phyloP scores from a whole-genome alignment of 1,139 yeast genomes.

The Pichia sp. region DNA sequence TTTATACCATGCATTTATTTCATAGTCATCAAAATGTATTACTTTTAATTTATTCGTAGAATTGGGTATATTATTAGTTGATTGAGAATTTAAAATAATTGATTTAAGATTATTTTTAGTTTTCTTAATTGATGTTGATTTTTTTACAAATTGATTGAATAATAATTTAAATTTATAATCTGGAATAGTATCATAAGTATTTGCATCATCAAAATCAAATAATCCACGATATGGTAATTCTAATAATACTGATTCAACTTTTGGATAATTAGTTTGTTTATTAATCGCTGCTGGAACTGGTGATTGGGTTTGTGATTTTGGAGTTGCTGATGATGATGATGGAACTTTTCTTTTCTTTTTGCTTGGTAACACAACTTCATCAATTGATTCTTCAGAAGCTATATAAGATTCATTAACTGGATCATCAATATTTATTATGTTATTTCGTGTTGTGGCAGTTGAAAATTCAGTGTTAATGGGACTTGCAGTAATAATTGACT shows the following conservation, averaged over 20 bases:
- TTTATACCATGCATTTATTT: conserved; percentile 85
- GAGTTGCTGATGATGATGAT: neutral
- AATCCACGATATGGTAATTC: conserved; percentile 65
- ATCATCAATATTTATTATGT: too few species aligned
- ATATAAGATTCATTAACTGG: too few species aligned
- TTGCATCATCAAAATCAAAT: conserved; percentile 52
- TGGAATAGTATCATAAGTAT: conserved; percentile 58
- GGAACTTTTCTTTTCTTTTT: neutral
- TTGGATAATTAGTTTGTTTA: conserved; percentile 8
- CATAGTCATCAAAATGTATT: conserved; percentile 64
- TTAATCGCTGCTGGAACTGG: neutral
- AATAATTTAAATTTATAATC: conserved; percentile 41
- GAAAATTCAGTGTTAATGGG: too few species aligned
- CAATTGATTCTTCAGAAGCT: too few species aligned
- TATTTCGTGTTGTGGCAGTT: too few species aligned
- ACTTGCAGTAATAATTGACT: too few species aligned
- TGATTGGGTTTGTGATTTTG: neutral
- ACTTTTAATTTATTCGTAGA: conserved; percentile 27
- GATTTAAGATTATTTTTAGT: conserved; percentile 11
- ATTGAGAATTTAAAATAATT: neutral
- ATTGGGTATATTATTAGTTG: conserved; percentile 16
- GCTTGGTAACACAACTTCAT: neutral
- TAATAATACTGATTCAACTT: conserved; percentile 25
- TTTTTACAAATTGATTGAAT: conserved; percentile 37
- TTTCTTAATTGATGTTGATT: conserved; percentile 27